Evolutionary conservation across 805 yeast species (phyloP).

Genomic region (Dipodascus albidus): DNA sequence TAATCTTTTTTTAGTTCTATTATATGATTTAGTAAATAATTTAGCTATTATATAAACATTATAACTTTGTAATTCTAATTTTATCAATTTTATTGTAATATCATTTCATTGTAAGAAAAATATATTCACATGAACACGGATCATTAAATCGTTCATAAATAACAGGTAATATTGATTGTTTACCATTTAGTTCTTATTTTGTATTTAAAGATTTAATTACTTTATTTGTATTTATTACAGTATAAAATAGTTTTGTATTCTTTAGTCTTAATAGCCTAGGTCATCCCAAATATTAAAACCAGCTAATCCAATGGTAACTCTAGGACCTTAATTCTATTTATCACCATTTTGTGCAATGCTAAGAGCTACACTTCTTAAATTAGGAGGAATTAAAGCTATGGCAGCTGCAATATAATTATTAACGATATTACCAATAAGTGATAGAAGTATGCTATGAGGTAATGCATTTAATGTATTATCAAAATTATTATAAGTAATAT

Average conservation of each 20-base stretch:
- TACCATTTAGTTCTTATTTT: neutral
- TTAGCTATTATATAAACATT: constrained; percentile 5
- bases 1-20: constrained; percentile 5
- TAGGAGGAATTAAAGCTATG: too few species aligned
- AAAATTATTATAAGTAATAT: too few species aligned
- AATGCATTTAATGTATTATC: too few species aligned
- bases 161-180: neutral
- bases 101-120: constrained; percentile 5
- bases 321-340: too few species aligned
- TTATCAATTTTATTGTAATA: constrained; percentile 4
- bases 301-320: too few species aligned
- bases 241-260: neutral
- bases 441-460: too few species aligned
- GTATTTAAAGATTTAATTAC: neutral
- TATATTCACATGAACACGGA: too few species aligned
- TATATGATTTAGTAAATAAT: constrained; percentile 6
- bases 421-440: too few species aligned
- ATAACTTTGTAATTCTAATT: constrained; percentile 7
- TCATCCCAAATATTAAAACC: too few species aligned
- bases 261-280: neutral
- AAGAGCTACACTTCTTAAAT: too few species aligned
- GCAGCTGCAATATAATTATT: too few species aligned
- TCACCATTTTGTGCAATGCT: too few species aligned
- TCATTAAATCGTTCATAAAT: neutral
- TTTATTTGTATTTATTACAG: neutral